Percentiles rank a stretch among this genome's conserved stretches.
These are phyloP conservation scores for Aquilaria yunnanensis DNA, from an alignment of 345 rosid species.

Conservation along the genomic window DNA sequence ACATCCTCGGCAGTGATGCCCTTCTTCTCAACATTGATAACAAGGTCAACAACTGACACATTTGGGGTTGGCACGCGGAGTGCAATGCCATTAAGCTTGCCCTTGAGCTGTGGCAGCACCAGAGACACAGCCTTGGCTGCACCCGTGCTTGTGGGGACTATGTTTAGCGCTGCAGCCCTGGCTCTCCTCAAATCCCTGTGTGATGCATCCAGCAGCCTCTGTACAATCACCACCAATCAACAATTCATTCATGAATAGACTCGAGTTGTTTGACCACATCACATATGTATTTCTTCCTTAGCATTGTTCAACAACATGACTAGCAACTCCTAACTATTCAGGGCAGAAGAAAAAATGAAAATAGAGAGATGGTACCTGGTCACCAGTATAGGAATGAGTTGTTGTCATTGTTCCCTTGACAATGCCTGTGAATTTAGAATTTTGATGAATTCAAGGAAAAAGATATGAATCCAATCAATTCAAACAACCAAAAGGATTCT, in stretches of 20 bases:
- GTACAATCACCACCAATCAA: constrained; percentile 14
- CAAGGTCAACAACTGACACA: constrained; percentile 93
- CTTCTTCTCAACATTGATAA: constrained; percentile 77
- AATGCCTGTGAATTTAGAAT: constrained; percentile 49
- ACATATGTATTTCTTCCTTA: not conserved
- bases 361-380: constrained; percentile 52
- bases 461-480: not conserved
- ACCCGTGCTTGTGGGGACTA: constrained; percentile 97
- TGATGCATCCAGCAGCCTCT: constrained; percentile 97
- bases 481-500: not conserved
- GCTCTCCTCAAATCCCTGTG: constrained; percentile 98
- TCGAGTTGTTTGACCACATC: not conserved
- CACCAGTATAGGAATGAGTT: constrained; percentile 97
- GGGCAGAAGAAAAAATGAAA: not conserved
- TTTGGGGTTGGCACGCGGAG: constrained; percentile 99
- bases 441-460: not conserved
- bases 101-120: constrained; percentile 92
- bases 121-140: constrained; percentile 99
- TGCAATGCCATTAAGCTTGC: constrained; percentile 96
- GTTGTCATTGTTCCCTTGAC: constrained; percentile 99
- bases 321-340: not conserved
- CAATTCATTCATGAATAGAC: not conserved
- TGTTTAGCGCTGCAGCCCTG: constrained; percentile 95
- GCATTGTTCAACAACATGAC: not conserved
- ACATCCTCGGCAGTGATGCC: constrained; percentile 85